These are phyloP conservation scores for Streptanthus diversifolius DNA, from an alignment of 345 rosid species.

Conservation along the genomic window DNA sequence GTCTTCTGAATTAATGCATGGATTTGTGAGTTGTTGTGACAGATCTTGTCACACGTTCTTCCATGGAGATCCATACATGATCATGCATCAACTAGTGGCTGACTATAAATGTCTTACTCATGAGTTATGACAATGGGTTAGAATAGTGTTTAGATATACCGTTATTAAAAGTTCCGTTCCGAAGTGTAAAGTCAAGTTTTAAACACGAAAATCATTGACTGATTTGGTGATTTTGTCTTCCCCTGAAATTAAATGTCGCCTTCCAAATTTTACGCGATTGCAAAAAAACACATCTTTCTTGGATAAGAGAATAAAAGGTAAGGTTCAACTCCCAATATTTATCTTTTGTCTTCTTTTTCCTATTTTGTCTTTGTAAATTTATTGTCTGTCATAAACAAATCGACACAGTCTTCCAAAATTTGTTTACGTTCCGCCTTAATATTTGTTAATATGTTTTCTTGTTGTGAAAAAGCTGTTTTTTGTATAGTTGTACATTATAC, in stretches of 20 bases:
- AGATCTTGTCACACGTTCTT: slow-evolving; percentile 31
- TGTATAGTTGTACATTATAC: no score
- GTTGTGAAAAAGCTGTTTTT: neutral
- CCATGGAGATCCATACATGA: slow-evolving; percentile 28
- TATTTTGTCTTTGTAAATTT: slow-evolving; percentile 19
- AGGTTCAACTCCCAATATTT: slow-evolving; percentile 31
- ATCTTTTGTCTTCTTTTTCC: slow-evolving; percentile 1
- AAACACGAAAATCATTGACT: neutral
- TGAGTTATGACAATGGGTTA: neutral
- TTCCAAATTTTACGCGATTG: slow-evolving; percentile 6
- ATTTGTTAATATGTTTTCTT: neutral
- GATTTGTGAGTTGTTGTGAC: slow-evolving; percentile 23
- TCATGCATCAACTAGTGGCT: slow-evolving; percentile 16
- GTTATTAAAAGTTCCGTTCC: neutral
- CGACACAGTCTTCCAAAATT: neutral
- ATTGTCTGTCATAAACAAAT: slow-evolving; percentile 15
- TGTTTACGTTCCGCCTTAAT: neutral
- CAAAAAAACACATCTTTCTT: slow-evolving; percentile 26
- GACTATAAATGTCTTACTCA: slow-evolving; percentile 13
- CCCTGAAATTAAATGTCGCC: neutral
- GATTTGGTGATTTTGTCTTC: neutral
- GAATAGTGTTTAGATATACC: neutral
- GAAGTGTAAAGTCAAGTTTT: neutral
- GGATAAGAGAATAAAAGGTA: slow-evolving; percentile 23
- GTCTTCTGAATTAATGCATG: slow-evolving; percentile 22